Conservation (phyloP, 1,284 basidiomycete genomes). For the Puccinia hordei region DNA sequence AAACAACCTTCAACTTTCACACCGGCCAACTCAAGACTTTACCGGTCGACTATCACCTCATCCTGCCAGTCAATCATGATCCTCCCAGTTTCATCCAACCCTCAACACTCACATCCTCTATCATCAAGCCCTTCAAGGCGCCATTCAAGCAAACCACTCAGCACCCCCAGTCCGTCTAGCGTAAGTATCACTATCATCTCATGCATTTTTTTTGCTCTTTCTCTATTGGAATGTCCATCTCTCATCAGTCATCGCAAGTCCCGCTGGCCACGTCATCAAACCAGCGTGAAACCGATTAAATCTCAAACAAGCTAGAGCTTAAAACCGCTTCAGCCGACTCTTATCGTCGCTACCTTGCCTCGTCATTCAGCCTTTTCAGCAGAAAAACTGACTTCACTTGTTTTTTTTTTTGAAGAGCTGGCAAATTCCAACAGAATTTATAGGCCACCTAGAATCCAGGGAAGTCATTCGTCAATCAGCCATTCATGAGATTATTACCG, state of each 20-base stretch:
- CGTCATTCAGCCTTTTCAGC: not conserved
- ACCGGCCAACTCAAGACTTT: no score
- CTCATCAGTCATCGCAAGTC: not conserved
- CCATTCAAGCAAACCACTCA: not conserved
- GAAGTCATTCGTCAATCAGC: constrained; percentile 85
- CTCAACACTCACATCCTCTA: not conserved
- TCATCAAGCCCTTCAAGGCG: not conserved
- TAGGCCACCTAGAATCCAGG: constrained; percentile 70
- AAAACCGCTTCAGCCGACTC: not conserved
- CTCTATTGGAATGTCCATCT: not conserved
- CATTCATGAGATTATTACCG: constrained; percentile 85
- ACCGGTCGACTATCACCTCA: not conserved
- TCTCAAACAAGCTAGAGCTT: not conserved
- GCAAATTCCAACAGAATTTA: constrained; percentile 64
- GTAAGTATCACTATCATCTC: not conserved
- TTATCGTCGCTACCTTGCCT: not conserved
- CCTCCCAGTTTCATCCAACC: not conserved
- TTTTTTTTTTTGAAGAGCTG: constrained; percentile 9
- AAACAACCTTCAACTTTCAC: no score
- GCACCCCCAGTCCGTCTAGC: constrained; percentile 6
- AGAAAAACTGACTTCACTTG: not conserved
- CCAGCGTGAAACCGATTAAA: not conserved
- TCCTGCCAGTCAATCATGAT: constrained; percentile 17
- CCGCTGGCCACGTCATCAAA: no score
- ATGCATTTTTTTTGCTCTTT: not conserved